Percentiles rank a stretch among this genome's conserved stretches.
These are phyloP conservation scores for Eragrostis nindensis DNA, from an alignment of 176 grass and related monocot genomes.

Conservation along the genomic window DNA sequence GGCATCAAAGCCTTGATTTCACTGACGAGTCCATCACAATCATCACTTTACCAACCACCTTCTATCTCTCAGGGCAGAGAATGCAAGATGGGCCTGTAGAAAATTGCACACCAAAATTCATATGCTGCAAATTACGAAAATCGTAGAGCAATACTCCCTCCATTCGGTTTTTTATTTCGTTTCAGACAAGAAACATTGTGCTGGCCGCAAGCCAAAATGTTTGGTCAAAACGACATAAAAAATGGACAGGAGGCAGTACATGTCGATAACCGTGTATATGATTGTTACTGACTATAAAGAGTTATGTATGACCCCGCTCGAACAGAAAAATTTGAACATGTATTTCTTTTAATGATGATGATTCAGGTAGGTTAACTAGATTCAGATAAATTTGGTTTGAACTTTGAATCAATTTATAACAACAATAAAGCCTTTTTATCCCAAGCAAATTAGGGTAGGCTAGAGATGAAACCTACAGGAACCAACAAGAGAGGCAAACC, in stretches of 20 bases:
- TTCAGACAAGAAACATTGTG: too few species aligned
- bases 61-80: conserved; percentile 82
- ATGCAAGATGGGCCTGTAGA: conserved; percentile 80
- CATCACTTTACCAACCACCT: conserved; percentile 84
- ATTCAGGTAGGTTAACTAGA: not conserved
- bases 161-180: too few species aligned
- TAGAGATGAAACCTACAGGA: too few species aligned
- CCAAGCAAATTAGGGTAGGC: too few species aligned
- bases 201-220: too few species aligned
- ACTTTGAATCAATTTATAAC: conserved; percentile 8
- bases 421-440: too few species aligned
- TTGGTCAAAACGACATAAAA: too few species aligned
- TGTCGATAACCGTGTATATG: conserved; percentile 12
- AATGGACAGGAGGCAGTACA: too few species aligned
- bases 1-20: conserved; percentile 73
- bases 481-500: too few species aligned
- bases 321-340: not conserved
- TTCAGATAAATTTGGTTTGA: not conserved
- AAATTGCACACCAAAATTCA: not conserved
- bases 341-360: not conserved
- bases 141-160: too few species aligned
- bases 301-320: not conserved
- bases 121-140: not conserved
- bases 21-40: conserved; percentile 52
- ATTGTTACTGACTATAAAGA: not conserved